Base-by-base conservation (phyloP, 139 green algal genomes). In the Chlamydomonas asymmetrica region DNA sequence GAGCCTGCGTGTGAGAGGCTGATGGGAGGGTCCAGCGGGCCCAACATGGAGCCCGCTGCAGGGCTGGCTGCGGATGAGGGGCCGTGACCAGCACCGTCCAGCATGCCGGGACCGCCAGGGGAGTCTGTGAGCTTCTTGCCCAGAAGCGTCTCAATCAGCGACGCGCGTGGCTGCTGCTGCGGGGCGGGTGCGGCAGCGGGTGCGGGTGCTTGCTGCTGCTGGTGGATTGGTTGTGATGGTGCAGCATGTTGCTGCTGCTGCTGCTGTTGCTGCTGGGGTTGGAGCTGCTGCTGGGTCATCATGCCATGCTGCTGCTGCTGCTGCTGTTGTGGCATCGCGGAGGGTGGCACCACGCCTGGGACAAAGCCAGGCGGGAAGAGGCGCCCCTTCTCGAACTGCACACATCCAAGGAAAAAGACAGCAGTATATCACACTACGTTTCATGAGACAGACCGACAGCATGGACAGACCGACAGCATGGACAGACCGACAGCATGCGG, bases 91-190 rank as follows among this genome's bases (percentile, higher is more conserved):
- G 3, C 70, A 4, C 8, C 31, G 18, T 61, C 57, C 27, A 31
- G 54, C 2, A 32, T 23, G 38, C 34, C 63, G 40, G 39, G 40
- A 4, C 39, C 40, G 63, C 62, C n/a, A 2, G 32, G 34, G 22
- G 70, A 39, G 27, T 10, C 25, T 0, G 60, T 48, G 7, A 70
- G 60, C 62, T 78, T 71, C 23, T 41, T 38, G n/a, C 61, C 72
- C 32, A 78, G 72, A 6, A 71, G 45, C 32, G 72, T 64, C 61
- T 70, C 60, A 27, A 78, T 61, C 3, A 78, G 45, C n/a, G 71
- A 78, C 2, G 60, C 57, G 57, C 5, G 59, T 35, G n/a, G 54
- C 52, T 41, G 49, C 65, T 70, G 78, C 34, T n/a, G 61, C 76
- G 61, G 62, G n/a, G 43, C 43, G 2, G 49, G 5, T 4, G 43